A percentile compares a stretch with the other conserved stretches of the same genome.
phyloP scores from a whole-genome alignment of 2,329 filamentous ascomycete genomes.

The Lachnellula occidentalis region DNA sequence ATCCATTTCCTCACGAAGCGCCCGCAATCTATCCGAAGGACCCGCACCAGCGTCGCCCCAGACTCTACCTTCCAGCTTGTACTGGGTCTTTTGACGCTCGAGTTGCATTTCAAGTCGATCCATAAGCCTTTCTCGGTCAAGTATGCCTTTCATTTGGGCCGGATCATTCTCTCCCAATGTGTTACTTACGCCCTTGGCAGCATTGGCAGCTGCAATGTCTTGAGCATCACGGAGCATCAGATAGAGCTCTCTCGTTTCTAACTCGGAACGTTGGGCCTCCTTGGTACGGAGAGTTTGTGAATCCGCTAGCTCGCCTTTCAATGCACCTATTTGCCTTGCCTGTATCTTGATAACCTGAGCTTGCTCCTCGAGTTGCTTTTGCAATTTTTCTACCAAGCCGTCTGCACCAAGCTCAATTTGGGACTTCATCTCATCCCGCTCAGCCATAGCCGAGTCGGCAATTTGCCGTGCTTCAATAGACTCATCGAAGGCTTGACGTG shows the following conservation, averaged over 20 bases:
- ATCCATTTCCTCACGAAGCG: conserved; percentile 94
- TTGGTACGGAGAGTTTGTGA: conserved; percentile 80
- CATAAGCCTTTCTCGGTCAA: conserved; percentile 90
- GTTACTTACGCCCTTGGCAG: conserved; percentile 49
- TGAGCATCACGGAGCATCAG: conserved; percentile 97
- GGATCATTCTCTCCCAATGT: conserved; percentile 59
- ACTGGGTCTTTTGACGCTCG: conserved; percentile 94
- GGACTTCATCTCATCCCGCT: conserved; percentile 89
- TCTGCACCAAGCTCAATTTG: conserved; percentile 88
- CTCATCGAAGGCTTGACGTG: conserved; percentile 86
- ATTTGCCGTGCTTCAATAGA: conserved; percentile 85
- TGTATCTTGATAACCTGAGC: conserved; percentile 85
- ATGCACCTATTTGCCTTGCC: conserved; percentile 73
- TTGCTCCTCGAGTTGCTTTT: conserved; percentile 92
- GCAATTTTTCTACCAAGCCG: conserved; percentile 85
- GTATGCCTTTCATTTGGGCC: conserved; percentile 79
- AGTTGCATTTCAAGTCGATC: conserved; percentile 91
- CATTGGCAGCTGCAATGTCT: conserved; percentile 86
- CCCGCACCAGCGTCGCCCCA: conserved; percentile 72
- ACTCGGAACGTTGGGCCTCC: conserved; percentile 88
- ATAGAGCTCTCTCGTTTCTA: conserved; percentile 94
- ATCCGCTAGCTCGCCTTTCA: conserved; percentile 86
- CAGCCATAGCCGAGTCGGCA: conserved; percentile 90
- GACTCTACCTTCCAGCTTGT: conserved; percentile 88
- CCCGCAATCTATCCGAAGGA: conserved; percentile 86